Evolutionary conservation across 2,329 filamentous ascomycete genomes (phyloP).

Genomic region (Fusarium tuaranense): DNA sequence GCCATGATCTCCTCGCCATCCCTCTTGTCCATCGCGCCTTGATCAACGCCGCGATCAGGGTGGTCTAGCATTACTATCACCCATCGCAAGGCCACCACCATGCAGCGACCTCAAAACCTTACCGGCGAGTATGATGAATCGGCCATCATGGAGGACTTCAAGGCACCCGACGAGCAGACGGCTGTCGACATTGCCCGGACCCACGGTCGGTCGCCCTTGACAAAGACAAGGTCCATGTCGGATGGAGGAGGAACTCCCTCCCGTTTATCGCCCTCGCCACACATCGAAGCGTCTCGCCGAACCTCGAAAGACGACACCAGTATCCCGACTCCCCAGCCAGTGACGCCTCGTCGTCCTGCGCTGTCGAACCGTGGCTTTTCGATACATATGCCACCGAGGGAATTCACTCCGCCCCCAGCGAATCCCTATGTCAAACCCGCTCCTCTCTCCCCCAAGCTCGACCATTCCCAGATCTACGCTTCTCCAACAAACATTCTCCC

Average conservation of each 20-base stretch:
- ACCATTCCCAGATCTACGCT: constrained; percentile 85
- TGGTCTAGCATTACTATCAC: constrained; percentile 10
- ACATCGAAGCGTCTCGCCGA: constrained; percentile 64
- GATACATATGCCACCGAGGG: constrained; percentile 50
- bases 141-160: constrained; percentile 49
- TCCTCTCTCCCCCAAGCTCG: constrained; percentile 87
- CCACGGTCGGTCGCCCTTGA: constrained; percentile 54
- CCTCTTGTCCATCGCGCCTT: constrained; percentile 31
- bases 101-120: constrained; percentile 37
- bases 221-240: constrained; percentile 73
- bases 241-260: constrained; percentile 70
- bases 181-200: constrained; percentile 18
- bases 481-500: constrained; percentile 90
- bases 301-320: constrained; percentile 76
- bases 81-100: constrained; percentile 14
- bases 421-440: constrained; percentile 63
- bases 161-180: constrained; percentile 29
- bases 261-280: constrained; percentile 69
- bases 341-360: constrained; percentile 78
- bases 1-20: constrained; percentile 24
- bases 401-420: constrained; percentile 52
- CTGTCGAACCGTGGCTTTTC: constrained; percentile 71
- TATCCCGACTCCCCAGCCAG: constrained; percentile 64
- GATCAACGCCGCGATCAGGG: constrained; percentile 36
- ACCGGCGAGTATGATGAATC: constrained; percentile 47